A percentile compares a stretch with the other conserved stretches of the same genome.
These are phyloP conservation scores for Ogataea hybrid DNA, from an alignment of 1,139 yeast genomes.

Conservation along the genomic window DNA sequence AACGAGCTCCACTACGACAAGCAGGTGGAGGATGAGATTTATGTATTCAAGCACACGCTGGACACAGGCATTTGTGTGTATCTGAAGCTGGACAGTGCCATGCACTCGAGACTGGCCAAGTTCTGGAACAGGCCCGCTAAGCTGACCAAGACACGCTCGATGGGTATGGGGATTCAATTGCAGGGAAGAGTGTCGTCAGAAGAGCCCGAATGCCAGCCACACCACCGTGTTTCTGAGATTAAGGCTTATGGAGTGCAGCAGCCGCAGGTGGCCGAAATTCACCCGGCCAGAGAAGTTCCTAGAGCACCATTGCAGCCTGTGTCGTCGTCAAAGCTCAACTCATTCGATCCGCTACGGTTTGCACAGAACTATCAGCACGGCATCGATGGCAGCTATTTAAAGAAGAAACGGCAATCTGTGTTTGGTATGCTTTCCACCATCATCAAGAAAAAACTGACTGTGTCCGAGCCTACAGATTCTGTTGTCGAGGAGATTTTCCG, in stretches of 20 bases:
- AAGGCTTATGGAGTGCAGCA: neutral
- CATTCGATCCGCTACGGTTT: slow-evolving; percentile 20
- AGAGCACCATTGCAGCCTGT: slow-evolving; percentile 1
- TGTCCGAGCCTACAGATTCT: neutral
- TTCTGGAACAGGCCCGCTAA: slow-evolving; percentile 4
- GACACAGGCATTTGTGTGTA: slow-evolving; percentile 23
- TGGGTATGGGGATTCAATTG: slow-evolving; percentile 13
- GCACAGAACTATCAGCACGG: slow-evolving; percentile 22
- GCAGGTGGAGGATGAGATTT: slow-evolving; percentile 15
- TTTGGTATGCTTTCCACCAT: slow-evolving; percentile 28
- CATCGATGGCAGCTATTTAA: slow-evolving; percentile 13
- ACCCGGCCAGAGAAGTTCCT: neutral
- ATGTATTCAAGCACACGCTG: slow-evolving; percentile 21
- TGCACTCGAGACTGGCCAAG: neutral
- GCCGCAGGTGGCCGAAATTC: neutral
- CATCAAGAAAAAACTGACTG: slow-evolving; percentile 2
- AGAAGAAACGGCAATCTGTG: slow-evolving; percentile 31
- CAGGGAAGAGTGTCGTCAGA: neutral
- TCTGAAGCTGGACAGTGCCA: slow-evolving; percentile 15
- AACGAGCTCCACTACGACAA: slow-evolving; percentile 26
- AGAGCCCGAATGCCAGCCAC: neutral
- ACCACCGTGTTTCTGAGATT: neutral
- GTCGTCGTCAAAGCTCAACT: slow-evolving; percentile 1
- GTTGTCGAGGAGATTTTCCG: neutral
- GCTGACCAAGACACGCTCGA: slow-evolving; percentile 8